Evolutionary conservation across 208 protist genomes (phyloP).

Genomic region (Leishmania tarentolae): DNA sequence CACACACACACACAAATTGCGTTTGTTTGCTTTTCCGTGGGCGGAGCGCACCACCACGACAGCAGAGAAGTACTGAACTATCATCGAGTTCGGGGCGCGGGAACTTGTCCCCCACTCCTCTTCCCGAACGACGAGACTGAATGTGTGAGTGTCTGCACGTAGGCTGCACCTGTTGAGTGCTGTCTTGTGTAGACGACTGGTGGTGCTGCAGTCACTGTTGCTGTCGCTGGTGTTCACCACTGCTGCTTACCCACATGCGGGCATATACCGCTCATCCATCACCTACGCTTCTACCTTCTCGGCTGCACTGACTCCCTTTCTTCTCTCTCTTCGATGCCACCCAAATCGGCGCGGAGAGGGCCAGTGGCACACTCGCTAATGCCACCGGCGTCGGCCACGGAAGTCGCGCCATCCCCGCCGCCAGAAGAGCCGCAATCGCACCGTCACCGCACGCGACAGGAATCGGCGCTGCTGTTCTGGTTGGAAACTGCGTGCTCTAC

Average conservation of each 20-base stretch:
- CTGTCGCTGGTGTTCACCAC: background rate
- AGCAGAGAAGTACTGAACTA: background rate
- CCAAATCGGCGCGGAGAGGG: background rate
- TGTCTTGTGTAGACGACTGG: background rate
- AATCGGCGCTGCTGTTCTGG: slow-evolving; percentile 40
- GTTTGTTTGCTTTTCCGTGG: background rate
- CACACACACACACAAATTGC: background rate
- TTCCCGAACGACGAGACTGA: background rate
- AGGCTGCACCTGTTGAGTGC: background rate
- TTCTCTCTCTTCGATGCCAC: background rate
- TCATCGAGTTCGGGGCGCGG: background rate
- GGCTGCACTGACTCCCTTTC: background rate
- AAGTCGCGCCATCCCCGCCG: slow-evolving; percentile 3
- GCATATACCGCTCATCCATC: background rate
- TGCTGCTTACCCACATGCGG: slow-evolving; percentile 1
- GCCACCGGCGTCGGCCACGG: background rate
- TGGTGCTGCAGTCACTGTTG: background rate
- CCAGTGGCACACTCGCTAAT: background rate
- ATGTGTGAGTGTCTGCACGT: background rate
- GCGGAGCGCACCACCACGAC: background rate
- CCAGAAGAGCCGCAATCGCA: background rate
- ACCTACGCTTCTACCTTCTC: background rate
- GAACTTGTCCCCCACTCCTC: background rate
- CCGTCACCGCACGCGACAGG: background rate
- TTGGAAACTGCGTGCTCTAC: slow-evolving; percentile 20